Percentiles rank a stretch among this genome's conserved stretches.
Conservation (phyloP, 306 rosid genomes). For the Pueraria montana region DNA sequence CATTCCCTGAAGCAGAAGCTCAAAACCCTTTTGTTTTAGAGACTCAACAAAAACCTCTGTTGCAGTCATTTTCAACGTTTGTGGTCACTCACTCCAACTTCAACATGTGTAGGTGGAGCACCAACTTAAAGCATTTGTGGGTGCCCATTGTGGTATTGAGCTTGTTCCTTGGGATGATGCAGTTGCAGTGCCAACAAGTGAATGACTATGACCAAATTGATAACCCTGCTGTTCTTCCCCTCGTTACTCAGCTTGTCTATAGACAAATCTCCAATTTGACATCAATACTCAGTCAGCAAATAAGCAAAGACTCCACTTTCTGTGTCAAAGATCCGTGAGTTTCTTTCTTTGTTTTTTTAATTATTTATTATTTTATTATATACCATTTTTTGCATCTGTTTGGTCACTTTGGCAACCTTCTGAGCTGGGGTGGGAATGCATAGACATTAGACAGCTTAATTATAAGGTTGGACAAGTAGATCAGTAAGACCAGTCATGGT, state of each 20-base stretch:
- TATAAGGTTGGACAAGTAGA: neutral
- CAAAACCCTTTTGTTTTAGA: neutral
- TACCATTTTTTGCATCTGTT: neutral
- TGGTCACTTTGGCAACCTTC: neutral
- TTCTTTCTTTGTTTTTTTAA: neutral
- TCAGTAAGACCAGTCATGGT: neutral
- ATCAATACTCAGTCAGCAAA: constrained; percentile 59
- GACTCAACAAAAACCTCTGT: neutral
- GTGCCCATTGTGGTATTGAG: constrained; percentile 54
- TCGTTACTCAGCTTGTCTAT: constrained; percentile 71
- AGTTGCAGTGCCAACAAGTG: constrained; percentile 62
- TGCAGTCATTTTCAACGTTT: neutral
- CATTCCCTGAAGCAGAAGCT: neutral
- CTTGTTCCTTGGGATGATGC: constrained; percentile 47
- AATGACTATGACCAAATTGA: constrained; percentile 62
- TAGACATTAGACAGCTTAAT: neutral
- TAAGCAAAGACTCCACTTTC: constrained; percentile 67
- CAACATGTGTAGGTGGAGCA: constrained; percentile 35
- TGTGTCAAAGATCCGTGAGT: constrained; percentile 87
- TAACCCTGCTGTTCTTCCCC: constrained; percentile 76
- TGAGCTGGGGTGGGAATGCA: constrained; percentile 1
- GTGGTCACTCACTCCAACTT: no score
- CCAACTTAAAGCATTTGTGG: constrained; percentile 47
- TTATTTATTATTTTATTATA: neutral
- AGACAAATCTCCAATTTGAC: constrained; percentile 74